A percentile compares a stretch with the other conserved stretches of the same genome.
Evolutionary conservation across 1,139 yeast genomes (phyloP).

Genomic region (Candida albicans): DNA sequence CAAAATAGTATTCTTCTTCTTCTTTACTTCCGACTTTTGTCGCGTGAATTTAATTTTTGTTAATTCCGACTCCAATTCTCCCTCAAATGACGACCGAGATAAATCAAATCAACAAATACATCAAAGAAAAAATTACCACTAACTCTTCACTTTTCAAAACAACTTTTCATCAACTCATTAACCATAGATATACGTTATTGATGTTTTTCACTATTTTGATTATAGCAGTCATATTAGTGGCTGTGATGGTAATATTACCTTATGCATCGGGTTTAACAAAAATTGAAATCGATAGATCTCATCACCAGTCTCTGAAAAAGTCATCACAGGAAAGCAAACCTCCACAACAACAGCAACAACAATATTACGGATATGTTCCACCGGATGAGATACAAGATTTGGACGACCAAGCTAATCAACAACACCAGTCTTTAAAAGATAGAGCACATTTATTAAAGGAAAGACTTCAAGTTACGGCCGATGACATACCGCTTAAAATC

Average conservation of each 20-base stretch:
- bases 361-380: constrained; percentile 35
- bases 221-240: constrained; percentile 31
- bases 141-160: neutral
- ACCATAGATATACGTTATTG: neutral
- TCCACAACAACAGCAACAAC: constrained; percentile 6
- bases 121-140: neutral
- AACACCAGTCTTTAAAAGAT: constrained; percentile 18
- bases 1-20: too few species aligned
- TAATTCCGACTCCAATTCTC: too few species aligned
- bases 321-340: constrained; percentile 8
- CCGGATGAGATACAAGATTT: constrained; percentile 34
- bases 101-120: neutral
- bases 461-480: constrained; percentile 34
- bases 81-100: too few species aligned
- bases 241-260: constrained; percentile 35
- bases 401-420: constrained; percentile 12
- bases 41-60: too few species aligned
- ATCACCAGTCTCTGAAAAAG: constrained; percentile 10
- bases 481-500: constrained; percentile 41
- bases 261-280: constrained; percentile 40
- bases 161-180: neutral
- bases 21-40: too few species aligned
- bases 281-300: constrained; percentile 23
- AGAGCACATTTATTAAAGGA: constrained; percentile 33
- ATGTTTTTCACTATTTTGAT: constrained; percentile 33